A percentile compares a stretch with the other conserved stretches of the same genome.
phyloP scores from a whole-genome alignment of 208 protist genomes.

The Angomonas desouzai region DNA sequence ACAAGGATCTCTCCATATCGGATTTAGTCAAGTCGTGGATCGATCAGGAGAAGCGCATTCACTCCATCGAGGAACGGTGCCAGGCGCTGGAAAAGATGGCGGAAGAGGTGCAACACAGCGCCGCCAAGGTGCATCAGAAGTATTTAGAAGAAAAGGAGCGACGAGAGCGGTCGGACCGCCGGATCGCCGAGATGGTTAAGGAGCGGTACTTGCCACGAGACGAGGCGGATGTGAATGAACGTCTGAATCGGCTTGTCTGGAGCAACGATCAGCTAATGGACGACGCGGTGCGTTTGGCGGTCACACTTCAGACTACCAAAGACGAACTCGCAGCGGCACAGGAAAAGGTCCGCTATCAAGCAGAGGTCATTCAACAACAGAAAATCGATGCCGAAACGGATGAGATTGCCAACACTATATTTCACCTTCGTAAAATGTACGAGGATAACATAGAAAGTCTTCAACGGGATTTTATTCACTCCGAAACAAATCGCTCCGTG shows the following conservation, averaged over 20 bases:
- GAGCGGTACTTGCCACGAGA: conserved; percentile 47
- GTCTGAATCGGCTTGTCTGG: conserved; percentile 53
- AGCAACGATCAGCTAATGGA: conserved; percentile 66
- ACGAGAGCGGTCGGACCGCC: conserved; percentile 65
- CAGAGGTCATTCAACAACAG: conserved; percentile 31
- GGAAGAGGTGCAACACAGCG: conserved; percentile 49
- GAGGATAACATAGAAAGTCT: conserved; percentile 32
- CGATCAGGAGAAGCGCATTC: conserved; percentile 49
- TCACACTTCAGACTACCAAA: conserved; percentile 47
- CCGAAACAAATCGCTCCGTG: conserved; percentile 25
- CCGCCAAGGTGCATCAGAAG: conserved; percentile 51
- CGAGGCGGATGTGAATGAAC: conserved; percentile 26
- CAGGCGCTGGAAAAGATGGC: conserved; percentile 28
- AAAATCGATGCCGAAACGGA: conserved; percentile 54
- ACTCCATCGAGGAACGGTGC: conserved; percentile 32
- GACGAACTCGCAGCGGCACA: conserved; percentile 35
- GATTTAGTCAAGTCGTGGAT: conserved; percentile 77
- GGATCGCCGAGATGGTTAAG: conserved; percentile 69
- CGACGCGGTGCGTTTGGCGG: conserved; percentile 66
- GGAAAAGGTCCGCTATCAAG: conserved; percentile 16
- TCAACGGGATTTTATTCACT: conserved; percentile 23
- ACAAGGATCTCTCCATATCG: conserved; percentile 71
- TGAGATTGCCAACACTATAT: conserved; percentile 47
- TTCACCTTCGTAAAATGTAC: conserved; percentile 52
- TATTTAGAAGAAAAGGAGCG: conserved; percentile 75